Conservation (phyloP, 805 yeast species). For the Candida ficus region DNA sequence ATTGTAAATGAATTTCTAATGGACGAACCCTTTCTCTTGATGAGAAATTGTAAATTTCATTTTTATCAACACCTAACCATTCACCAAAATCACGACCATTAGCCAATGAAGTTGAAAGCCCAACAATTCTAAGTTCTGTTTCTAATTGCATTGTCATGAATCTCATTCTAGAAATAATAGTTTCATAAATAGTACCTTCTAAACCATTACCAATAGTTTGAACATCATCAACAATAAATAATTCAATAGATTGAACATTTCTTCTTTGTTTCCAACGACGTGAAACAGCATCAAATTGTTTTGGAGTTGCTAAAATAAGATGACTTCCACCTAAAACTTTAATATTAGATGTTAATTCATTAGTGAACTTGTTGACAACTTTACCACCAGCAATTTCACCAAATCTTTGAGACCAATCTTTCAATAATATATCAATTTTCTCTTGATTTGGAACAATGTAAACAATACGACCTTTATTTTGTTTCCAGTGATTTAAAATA, state of each 20-base stretch:
- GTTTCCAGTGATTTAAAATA: constrained; percentile 65
- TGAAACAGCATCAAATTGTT: constrained; percentile 66
- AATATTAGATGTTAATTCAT: constrained; percentile 49
- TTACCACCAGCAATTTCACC: constrained; percentile 51
- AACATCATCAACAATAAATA: constrained; percentile 68
- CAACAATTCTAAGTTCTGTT: constrained; percentile 56
- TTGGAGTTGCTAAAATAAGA: constrained; percentile 71
- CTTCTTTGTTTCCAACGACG: constrained; percentile 81
- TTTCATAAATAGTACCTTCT: constrained; percentile 64
- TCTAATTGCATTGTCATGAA: constrained; percentile 66
- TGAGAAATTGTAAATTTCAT: constrained; percentile 61
- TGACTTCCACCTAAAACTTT: constrained; percentile 54
- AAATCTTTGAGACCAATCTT: constrained; percentile 51
- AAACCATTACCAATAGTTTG: constrained; percentile 58
- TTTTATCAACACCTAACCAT: constrained; percentile 75
- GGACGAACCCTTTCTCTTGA: constrained; percentile 55
- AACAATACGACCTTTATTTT: constrained; percentile 62
- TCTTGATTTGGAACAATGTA: constrained; percentile 66
- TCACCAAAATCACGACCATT: constrained; percentile 75
- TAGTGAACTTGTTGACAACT: constrained; percentile 46
- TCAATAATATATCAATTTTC: constrained; percentile 40
- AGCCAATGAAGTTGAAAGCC: constrained; percentile 62
- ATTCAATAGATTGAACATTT: constrained; percentile 60
- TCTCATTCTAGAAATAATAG: constrained; percentile 62
- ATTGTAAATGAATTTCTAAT: constrained; percentile 52